These are phyloP conservation scores for Prunella vulgaris DNA, from an alignment of 257 asterid genomes.

Conservation along the genomic window DNA sequence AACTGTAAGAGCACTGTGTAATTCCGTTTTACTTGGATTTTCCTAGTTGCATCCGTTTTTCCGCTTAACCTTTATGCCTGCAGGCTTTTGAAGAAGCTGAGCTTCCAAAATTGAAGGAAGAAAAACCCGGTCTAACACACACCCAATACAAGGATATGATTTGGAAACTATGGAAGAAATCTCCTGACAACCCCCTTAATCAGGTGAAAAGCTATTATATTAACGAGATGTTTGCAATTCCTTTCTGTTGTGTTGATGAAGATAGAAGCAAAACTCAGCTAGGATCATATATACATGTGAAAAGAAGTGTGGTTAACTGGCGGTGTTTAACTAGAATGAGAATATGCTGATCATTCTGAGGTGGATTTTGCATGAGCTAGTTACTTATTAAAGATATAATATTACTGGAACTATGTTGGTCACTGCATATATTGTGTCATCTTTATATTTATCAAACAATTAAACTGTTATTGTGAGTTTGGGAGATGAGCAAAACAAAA, in stretches of 20 bases:
- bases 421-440: neutral
- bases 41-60: neutral
- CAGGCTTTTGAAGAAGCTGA: slow-evolving; percentile 68
- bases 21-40: neutral
- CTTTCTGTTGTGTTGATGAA: neutral
- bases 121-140: slow-evolving; percentile 60
- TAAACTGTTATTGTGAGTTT: neutral
- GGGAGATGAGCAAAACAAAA: neutral
- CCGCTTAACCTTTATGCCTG: slow-evolving; percentile 5
- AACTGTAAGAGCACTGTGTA: neutral
- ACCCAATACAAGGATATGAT: slow-evolving; percentile 74
- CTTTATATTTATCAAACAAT: neutral
- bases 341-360: neutral
- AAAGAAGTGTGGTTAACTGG: neutral
- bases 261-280: neutral
- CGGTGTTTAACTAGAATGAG: neutral
- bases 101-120: slow-evolving; percentile 48
- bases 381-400: neutral
- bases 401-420: neutral
- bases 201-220: slow-evolving; percentile 39
- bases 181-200: slow-evolving; percentile 91
- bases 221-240: neutral
- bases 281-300: neutral
- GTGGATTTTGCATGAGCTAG: neutral
- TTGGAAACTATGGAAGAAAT: slow-evolving; percentile 96